phyloP scores from a whole-genome alignment of 2,329 filamentous ascomycete species.

The Hymenotorrendiella dingleyae region DNA sequence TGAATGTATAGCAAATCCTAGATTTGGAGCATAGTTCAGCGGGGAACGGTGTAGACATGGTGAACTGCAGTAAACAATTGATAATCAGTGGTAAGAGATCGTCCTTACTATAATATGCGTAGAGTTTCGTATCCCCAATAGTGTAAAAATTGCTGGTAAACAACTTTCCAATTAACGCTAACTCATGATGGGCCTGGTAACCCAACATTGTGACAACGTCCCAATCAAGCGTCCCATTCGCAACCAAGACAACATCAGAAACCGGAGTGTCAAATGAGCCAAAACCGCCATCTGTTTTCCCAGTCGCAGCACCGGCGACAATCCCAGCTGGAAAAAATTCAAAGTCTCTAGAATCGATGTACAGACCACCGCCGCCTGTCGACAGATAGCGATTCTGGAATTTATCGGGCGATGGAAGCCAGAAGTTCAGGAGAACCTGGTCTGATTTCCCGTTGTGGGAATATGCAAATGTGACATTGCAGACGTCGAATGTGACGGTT shows the following conservation, averaged over 20 bases:
- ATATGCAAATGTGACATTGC: constrained; percentile 42
- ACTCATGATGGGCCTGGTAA: constrained; percentile 34
- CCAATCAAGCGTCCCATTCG: constrained; percentile 36
- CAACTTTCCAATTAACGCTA: constrained; percentile 37
- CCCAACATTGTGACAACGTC: constrained; percentile 34
- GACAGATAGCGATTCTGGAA: constrained; percentile 43
- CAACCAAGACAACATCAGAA: constrained; percentile 33
- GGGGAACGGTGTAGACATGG: too few relatives aligned
- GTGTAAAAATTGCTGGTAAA: constrained; percentile 38
- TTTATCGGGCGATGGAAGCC: constrained; percentile 36
- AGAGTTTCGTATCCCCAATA: constrained; percentile 18
- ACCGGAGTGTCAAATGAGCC: constrained; percentile 38
- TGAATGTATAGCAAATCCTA: too few relatives aligned
- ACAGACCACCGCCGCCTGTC: constrained; percentile 41
- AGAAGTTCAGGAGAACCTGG: constrained; percentile 34
- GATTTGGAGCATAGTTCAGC: too few relatives aligned
- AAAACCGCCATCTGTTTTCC: constrained; percentile 45
- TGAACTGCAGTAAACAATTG: too few relatives aligned
- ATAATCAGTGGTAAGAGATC: too few relatives aligned
- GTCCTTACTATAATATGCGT: constrained; percentile 19
- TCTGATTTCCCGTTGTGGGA: constrained; percentile 37
- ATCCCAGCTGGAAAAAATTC: constrained; percentile 35
- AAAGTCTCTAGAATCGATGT: constrained; percentile 40
- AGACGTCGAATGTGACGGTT: constrained; percentile 34
- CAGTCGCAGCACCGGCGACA: constrained; percentile 41